phyloP scores from a whole-genome alignment of 2,329 filamentous ascomycete genomes.

The Sporothrix variecibatus region DNA sequence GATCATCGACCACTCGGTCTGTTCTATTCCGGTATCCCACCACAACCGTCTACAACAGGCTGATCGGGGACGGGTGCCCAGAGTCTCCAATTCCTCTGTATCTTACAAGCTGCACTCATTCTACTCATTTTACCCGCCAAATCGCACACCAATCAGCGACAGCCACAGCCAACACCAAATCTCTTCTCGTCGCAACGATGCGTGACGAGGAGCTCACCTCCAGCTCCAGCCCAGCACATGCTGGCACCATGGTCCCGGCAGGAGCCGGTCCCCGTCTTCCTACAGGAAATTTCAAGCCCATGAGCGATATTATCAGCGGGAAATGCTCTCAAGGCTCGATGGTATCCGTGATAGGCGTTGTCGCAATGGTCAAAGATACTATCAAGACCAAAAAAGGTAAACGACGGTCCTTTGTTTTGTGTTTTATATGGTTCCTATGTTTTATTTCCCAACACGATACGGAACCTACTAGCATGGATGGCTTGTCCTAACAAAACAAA shows the following conservation, averaged over 20 bases:
- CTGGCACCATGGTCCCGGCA: neutral
- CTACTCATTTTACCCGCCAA: neutral
- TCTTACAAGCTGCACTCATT: neutral
- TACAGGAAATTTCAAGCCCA: neutral
- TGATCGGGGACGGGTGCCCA: too few relatives aligned
- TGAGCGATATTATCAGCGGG: neutral
- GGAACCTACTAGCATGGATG: neutral
- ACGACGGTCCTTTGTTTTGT: neutral
- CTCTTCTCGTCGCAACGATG: neutral
- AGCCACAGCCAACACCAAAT: too few relatives aligned
- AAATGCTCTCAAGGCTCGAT: neutral
- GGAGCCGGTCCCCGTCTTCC: neutral
- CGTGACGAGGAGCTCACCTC: neutral
- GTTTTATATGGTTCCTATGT: neutral
- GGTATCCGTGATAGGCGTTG: neutral
- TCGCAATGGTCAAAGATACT: neutral
- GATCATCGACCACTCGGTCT: neutral
- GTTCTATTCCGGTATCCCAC: neutral
- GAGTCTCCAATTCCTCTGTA: neutral
- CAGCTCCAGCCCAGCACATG: conserved; percentile 8
- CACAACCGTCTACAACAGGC: neutral
- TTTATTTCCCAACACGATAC: neutral
- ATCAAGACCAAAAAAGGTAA: neutral
- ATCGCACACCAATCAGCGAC: neutral
- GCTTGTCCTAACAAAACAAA: neutral